Base-by-base conservation (phyloP, 345 rosid genomes). In the Microcos paniculata region DNA sequence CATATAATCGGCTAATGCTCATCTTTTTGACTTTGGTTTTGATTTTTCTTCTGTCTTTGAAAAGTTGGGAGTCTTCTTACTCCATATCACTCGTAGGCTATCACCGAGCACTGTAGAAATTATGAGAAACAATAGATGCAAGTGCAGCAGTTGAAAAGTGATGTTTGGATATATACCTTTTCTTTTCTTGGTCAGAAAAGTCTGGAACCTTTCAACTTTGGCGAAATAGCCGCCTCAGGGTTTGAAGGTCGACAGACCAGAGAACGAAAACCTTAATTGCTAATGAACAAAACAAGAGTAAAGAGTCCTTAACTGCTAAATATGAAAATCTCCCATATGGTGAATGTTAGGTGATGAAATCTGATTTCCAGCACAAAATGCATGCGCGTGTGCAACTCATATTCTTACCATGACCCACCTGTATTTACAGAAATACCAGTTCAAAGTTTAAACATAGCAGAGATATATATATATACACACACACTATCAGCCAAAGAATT, bases 381-480 rank as follows among this genome's bases (percentile, higher is more conserved):
- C 63, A 53, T 55, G 49, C 5, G 31, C 33, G 40, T 35, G 40
- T 7, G 6, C 46, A 55, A 23, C 74, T 53, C 74, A 71, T 53
- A n/a, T 23, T 21, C 49, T 71, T 52, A 13, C 30, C 62, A 53
- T 71, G 74, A 71, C 48, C 48, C n/a, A 53, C 48, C 74, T 71
- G 63, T 33, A 38, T 55, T 55, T 12, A 71, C 19, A 35, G 31
- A 12, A 48, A 69, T 28, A 11, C 33, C 58, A 4, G 42, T 69
- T 11, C 72, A 12, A 28, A 43, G 31, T 45, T 45, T 7, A 45
- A 66, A 68, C 55, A 28, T 14, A 4, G 21, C 16, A 16, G 14
- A 63, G 40, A 35, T 3, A 35, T 35, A 0, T 35, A n/a, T n/a
- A n/a, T n/a, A n/a, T n/a, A n/a, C n/a, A n/a, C n/a, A n/a, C n/a